Evolutionary conservation across 352 stramenopile species (phyloP), one percentile per base, ranked within the genome.

Genomic region (Pythium scleroteichum): DNA sequence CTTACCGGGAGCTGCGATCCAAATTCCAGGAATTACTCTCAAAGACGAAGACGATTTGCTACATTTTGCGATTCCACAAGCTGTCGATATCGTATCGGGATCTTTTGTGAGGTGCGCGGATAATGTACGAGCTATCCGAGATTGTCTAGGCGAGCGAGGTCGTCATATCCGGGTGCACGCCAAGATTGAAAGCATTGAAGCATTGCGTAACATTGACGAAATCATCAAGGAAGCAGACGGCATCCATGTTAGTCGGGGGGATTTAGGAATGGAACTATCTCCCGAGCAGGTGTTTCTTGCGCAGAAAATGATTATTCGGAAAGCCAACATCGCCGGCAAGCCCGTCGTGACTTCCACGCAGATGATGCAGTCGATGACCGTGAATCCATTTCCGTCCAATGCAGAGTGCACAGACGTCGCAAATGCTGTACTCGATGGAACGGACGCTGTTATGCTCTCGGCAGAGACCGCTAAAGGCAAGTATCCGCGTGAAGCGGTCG

Each of bases 361-460:
- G 75, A 99, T 99, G 98, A 79, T 99, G 14, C 98, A 99, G 70
- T 99, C 90, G 16, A 99, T 99, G 97, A 99, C 98, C 55, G 90
- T 73, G 54, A 99, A 99, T 72, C 96, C 94, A 26, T 80, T 84
- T 38, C 98, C 98, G 29, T 99, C 98, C 3, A 98, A 97, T 61
- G 98, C 98, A 16, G 98, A 99, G 74, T 99, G 95, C 70, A 98
- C 97, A 6, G 98, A 99, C 73, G 98, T 99, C 16, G 97, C 97
- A 29, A 99, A 99, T 68, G 97, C 98, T 32, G 97, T 99, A 33
- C 73, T 99, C 9, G 98, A 99, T 68, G 97, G 97, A 49, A 99
- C 97, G 13, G 98, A 99, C 76, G 92, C 86, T n/a, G 92, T 99
- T 61, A 99, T 99, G 98, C 69, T 99, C 23, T 99, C 95, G 20